Evolutionary conservation across 257 asterid species (phyloP).

Genomic region (Voacanga thouarsii): DNA sequence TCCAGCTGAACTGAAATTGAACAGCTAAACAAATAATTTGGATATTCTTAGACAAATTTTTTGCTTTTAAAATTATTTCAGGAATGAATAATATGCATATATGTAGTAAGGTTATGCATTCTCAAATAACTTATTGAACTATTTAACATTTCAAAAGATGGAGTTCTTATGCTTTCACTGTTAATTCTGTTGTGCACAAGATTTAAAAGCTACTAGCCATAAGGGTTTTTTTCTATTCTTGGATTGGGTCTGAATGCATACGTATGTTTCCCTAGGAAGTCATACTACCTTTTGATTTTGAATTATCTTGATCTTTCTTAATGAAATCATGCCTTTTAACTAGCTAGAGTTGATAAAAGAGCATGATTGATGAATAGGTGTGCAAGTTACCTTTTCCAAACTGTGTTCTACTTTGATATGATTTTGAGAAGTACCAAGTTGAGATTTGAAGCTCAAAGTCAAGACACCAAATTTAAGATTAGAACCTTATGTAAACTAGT

Average conservation of each 20-base stretch:
- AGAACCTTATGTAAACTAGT: too few species aligned
- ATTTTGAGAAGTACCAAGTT: too few species aligned
- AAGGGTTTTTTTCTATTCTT: neutral
- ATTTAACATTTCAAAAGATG: neutral
- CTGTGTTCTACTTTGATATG: neutral
- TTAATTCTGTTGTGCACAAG: too few species aligned
- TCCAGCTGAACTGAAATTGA: neutral
- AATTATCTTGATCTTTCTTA: neutral
- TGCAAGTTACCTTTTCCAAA: neutral
- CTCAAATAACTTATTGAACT: neutral
- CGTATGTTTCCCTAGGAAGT: neutral
- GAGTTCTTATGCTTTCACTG: neutral
- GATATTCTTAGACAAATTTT: neutral
- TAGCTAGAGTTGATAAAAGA: neutral
- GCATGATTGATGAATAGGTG: neutral
- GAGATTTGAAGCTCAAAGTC: too few species aligned
- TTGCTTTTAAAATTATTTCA: neutral
- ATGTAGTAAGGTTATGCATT: neutral
- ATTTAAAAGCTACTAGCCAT: neutral
- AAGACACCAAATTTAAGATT: too few species aligned
- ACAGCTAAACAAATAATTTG: neutral
- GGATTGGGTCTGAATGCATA: neutral
- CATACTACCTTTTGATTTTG: neutral
- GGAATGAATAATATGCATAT: neutral
- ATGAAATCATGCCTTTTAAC: neutral